A percentile compares a stretch with the other conserved stretches of the same genome.
Evolutionary conservation across 257 asterid species (phyloP).

Genomic region (Linaria vulgaris): DNA sequence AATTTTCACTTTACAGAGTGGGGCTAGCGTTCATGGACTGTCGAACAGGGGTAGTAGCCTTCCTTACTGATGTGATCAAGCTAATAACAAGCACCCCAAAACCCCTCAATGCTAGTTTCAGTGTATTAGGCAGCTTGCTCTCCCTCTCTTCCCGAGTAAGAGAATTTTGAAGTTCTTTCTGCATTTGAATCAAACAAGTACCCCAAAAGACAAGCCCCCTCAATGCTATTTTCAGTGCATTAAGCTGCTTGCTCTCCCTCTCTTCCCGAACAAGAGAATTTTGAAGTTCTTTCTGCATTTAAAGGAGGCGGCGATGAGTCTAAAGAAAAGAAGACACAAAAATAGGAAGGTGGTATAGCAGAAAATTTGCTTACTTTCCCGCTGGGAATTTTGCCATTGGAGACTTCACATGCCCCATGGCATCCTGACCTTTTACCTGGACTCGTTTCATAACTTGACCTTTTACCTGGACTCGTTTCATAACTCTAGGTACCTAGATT

Average conservation of each 20-base stretch:
- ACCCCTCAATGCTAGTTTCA: no score
- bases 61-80: slow-evolving; percentile 7
- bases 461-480: slow-evolving; percentile 12
- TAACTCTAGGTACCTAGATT: slow-evolving; percentile 9
- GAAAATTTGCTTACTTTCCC: slow-evolving; percentile 24
- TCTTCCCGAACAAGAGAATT: background rate
- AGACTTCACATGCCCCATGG: slow-evolving; percentile 12
- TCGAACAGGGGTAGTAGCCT: background rate
- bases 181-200: slow-evolving; percentile 10
- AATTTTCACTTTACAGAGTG: no score
- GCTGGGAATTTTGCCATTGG: slow-evolving; percentile 10
- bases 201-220: slow-evolving; percentile 1
- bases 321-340: background rate
- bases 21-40: no score
- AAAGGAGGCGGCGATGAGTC: slow-evolving; percentile 1
- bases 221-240: no score
- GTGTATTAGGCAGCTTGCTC: background rate
- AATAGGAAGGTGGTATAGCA: no score
- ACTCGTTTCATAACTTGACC: slow-evolving; percentile 12
- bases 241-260: background rate
- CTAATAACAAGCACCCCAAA: slow-evolving; percentile 10
- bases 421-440: slow-evolving; percentile 4
- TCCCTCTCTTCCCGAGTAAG: background rate
- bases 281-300: no score
- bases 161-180: background rate